These are phyloP conservation scores for Mycosphaerelloides madeirae DNA, from an alignment of 2,329 filamentous ascomycete species.

Conservation along the genomic window DNA sequence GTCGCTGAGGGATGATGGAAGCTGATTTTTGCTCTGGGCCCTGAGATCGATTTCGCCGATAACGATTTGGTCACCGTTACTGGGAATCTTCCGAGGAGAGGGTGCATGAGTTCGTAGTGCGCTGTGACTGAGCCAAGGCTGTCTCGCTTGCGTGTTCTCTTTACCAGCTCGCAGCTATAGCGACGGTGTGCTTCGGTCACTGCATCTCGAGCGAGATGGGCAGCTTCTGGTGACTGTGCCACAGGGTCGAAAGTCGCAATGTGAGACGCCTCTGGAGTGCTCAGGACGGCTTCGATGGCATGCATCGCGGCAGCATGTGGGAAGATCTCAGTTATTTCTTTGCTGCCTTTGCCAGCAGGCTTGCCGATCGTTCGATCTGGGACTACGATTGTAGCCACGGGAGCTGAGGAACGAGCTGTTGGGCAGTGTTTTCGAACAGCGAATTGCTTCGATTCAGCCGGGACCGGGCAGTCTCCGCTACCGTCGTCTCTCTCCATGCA, in stretches of 20 bases:
- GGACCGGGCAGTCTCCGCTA: background rate
- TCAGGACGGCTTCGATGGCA: conserved; percentile 43
- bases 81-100: conserved; percentile 40
- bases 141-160: conserved; percentile 40
- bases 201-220: conserved; percentile 55
- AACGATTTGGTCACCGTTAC: conserved; percentile 39
- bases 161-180: conserved; percentile 68
- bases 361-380: conserved; percentile 7
- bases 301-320: conserved; percentile 45
- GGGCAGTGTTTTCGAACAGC: conserved; percentile 24
- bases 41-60: conserved; percentile 6
- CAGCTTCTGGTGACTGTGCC: conserved; percentile 59
- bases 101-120: conserved; percentile 44
- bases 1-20: conserved; percentile 38
- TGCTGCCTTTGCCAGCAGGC: conserved; percentile 1
- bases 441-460: conserved; percentile 14
- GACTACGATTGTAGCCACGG: conserved; percentile 24
- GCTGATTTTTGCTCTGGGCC: conserved; percentile 27
- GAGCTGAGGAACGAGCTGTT: conserved; percentile 14
- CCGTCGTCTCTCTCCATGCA: conserved; percentile 19
- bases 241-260: conserved; percentile 65
- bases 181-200: conserved; percentile 60
- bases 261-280: conserved; percentile 39
- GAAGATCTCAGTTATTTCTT: conserved; percentile 35
- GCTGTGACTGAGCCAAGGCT: conserved; percentile 28